A percentile compares a stretch with the other conserved stretches of the same genome.
These are phyloP conservation scores for Lizonia empirigonia DNA, from an alignment of 2,329 filamentous ascomycete species.

Conservation along the genomic window DNA sequence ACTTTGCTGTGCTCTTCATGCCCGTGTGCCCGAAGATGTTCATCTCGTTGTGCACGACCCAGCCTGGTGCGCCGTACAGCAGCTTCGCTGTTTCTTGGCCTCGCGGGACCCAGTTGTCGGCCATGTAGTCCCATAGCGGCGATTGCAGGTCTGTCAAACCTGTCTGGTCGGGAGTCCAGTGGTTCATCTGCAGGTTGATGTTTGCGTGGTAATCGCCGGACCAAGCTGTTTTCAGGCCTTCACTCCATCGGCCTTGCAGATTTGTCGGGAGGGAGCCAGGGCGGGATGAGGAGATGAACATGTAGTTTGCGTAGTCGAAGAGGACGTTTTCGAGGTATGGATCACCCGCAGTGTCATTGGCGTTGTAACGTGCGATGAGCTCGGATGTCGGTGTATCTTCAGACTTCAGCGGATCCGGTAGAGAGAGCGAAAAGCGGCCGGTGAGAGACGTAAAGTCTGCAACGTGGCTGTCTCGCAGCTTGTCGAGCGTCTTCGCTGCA, in stretches of 20 bases:
- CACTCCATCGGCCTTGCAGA: conserved; percentile 62
- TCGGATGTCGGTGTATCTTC: conserved; percentile 47
- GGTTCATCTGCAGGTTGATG: conserved; percentile 67
- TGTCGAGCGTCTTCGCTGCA: conserved; percentile 37
- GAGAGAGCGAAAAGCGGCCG: conserved; percentile 50
- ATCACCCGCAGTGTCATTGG: conserved; percentile 46
- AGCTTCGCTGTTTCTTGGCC: conserved; percentile 60
- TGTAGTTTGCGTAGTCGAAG: conserved; percentile 60
- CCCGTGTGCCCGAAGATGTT: conserved; percentile 65
- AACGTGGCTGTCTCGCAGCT: conserved; percentile 47
- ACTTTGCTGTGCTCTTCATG: conserved; percentile 54
- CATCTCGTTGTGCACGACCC: conserved; percentile 63
- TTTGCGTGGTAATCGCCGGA: conserved; percentile 63
- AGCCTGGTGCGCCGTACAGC: conserved; percentile 61
- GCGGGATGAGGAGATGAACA: conserved; percentile 62
- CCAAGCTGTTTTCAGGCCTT: conserved; percentile 56
- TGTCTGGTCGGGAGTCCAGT: conserved; percentile 62
- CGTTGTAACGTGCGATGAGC: conserved; percentile 39
- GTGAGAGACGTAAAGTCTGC: conserved; percentile 52
- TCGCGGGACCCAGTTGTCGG: conserved; percentile 59
- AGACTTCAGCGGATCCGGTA: conserved; percentile 55
- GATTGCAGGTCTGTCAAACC: conserved; percentile 55
- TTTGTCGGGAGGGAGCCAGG: conserved; percentile 59
- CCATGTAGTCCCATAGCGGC: conserved; percentile 60
- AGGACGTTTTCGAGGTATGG: conserved; percentile 60